These are phyloP conservation scores for Pseudozyma sp. DNA, from an alignment of 1,284 basidiomycete genomes.

Conservation along the genomic window DNA sequence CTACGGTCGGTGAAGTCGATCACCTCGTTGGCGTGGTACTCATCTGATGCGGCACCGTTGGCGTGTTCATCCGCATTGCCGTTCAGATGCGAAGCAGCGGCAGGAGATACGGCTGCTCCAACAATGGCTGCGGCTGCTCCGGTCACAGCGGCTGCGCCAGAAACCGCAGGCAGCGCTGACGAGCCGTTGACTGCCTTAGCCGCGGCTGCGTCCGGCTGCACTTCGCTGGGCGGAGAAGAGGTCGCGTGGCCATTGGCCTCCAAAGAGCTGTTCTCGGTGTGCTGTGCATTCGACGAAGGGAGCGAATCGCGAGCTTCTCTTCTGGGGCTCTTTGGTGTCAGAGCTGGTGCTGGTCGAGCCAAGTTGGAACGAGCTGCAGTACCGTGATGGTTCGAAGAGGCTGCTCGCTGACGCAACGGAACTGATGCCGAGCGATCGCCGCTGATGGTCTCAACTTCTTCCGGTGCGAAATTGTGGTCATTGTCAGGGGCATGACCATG, in stretches of 20 bases:
- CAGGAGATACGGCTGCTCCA: conserved; percentile 22
- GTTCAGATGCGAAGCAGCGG: background rate
- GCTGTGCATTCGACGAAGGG: conserved; percentile 9
- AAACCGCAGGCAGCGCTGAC: background rate
- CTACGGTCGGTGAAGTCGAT: background rate
- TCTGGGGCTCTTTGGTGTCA: conserved; percentile 39
- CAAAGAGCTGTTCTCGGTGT: conserved; percentile 26
- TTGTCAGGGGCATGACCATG: conserved; percentile 21
- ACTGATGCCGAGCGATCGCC: conserved; percentile 11
- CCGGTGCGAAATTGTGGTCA: conserved; percentile 10
- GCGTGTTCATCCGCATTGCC: background rate
- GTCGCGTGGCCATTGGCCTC: conserved; percentile 29
- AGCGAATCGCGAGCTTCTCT: conserved; percentile 17
- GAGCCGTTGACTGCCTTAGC: conserved; percentile 4
- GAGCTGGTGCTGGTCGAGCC: conserved; percentile 11
- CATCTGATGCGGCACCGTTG: background rate
- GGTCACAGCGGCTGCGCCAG: conserved; percentile 9
- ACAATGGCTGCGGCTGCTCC: conserved; percentile 28
- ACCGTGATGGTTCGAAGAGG: conserved; percentile 22
- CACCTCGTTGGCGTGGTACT: background rate
- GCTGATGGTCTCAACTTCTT: conserved; percentile 47
- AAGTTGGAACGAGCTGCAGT: conserved; percentile 15
- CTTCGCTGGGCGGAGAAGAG: conserved; percentile 20
- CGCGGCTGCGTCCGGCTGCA: background rate
- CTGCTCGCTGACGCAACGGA: conserved; percentile 22